Base-by-base conservation (phyloP, 768 basidiomycete species). In the Candolleomyces eurysporus region DNA sequence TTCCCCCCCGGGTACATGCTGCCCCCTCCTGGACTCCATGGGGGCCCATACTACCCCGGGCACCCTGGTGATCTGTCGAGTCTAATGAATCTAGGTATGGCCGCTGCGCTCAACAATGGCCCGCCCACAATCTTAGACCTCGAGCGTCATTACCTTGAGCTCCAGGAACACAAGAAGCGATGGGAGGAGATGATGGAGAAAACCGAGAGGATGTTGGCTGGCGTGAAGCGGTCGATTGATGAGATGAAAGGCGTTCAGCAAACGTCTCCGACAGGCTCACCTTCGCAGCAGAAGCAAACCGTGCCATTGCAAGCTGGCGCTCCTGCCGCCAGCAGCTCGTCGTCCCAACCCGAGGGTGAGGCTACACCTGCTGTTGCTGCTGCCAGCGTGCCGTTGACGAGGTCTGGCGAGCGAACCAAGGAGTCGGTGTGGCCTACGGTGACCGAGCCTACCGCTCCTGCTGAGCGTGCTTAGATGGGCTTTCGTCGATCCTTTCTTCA, bases 151-250 rank as follows among this genome's bases (percentile, higher is more conserved):
- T 92, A 90, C 66, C 66, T 74, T 19, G 82, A 87, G 67, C 78
- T 94, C 58, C 73, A 76, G 4, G 84, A 87, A 66, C 82, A 90
- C 69, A 84, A 85, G 72, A 76, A 76, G 67, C 76, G 81, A 70
- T 77, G 89, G 75, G 84, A 91, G 73, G 90, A 90, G 69, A 80
- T 94, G 84, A 72, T 92, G 61, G 83, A 87, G 65, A 83, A 80
- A 74, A 94, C 91, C 66, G 89, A 92, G 58, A 74, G 82, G 70
- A 72, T 94, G 75, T 85, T 94, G 81, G 79, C 75, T 42, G 85
- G 86, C 22, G 76, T 94, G 69, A 86, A 86, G 78, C 81, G 86
- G 65, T 89, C 86, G 22, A 77, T 94, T 66, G 91, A 92, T 58
- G 91, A 93, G 70, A 86, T 91, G 84, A 78, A 83, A 65, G 81